Base-by-base conservation (phyloP, 495 filamentous ascomycete genomes). In the Saxispiralis lemnorum region DNA sequence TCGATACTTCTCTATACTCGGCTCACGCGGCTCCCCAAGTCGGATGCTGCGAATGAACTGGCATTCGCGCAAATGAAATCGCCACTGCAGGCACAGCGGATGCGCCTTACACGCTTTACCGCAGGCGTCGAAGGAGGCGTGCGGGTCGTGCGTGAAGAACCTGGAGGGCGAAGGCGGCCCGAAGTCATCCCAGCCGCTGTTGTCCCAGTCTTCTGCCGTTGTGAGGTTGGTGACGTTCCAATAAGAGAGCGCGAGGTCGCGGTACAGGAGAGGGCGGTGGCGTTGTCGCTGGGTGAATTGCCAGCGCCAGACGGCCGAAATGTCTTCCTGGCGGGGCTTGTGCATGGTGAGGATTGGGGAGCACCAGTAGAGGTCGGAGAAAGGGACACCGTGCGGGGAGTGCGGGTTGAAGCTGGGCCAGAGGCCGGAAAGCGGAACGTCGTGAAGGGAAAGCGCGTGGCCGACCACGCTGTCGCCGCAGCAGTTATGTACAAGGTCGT, bases 291-390 rank as follows among this genome's bases (percentile, higher is more conserved):
- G 35, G 10, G 20, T 40, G 36, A 41, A 38, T 21, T 48, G 39
- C 45, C 40, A 52, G n/a, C 38, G 28, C 45, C 41, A 42, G 28
- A 52, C 39, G 12, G 28, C 49, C 0, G 32, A n/a, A 16, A 44
- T 44, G 17, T 44, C 44, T 24, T 51, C 43, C n/a, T 17, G 15
- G 16, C 14, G 33, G 1, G 45, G 39, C 16, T 49, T 47, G 34
- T 57, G 55, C 38, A 54, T 45, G 7, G 38, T 31, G 4, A 57
- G 24, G 12, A 49, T 44, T 7, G 55, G 55, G 41, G 52, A 43
- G 39, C 55, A 55, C 52, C 54, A 55, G 16, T 47, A 42, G 6
- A n/a, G 2, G 15, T 50, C 38, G 11, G 18, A 19, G 19, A 42
- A 43, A 1, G 48, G 19, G 13, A 48, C 20, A 10, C 31, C 39